phyloP scores from a whole-genome alignment of 2,329 filamentous ascomycete species.

The Rachicladosporium sp. region DNA sequence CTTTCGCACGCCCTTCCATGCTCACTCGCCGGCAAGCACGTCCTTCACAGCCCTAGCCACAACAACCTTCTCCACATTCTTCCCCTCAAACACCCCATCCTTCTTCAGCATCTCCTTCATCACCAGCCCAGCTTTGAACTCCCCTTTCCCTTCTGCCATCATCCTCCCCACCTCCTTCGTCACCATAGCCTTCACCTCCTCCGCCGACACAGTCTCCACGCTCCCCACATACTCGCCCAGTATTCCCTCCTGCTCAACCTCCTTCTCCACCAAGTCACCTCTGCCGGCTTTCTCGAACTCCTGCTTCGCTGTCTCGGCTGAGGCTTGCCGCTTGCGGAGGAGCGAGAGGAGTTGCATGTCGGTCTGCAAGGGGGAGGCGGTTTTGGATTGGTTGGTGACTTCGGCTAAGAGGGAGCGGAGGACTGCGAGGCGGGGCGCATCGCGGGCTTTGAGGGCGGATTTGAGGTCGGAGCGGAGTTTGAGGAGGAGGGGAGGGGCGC shows the following conservation, averaged over 20 bases:
- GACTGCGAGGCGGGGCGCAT: slow-evolving; percentile 50
- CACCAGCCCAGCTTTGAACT: slow-evolving; percentile 45
- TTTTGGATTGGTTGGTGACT: slow-evolving; percentile 66
- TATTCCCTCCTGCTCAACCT: slow-evolving; percentile 52
- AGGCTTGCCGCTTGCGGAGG: slow-evolving; percentile 51
- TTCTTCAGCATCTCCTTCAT: slow-evolving; percentile 48
- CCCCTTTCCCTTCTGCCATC: slow-evolving; percentile 31
- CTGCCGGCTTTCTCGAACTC: slow-evolving; percentile 55
- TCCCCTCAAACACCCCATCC: slow-evolving; percentile 46
- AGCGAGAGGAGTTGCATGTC: slow-evolving; percentile 58
- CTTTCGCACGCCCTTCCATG: too few relatives aligned
- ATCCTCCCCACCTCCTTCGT: slow-evolving; percentile 34
- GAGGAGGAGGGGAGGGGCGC: slow-evolving; percentile 30
- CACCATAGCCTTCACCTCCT: slow-evolving; percentile 46
- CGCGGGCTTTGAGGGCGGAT: slow-evolving; percentile 34
- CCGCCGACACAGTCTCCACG: slow-evolving; percentile 46
- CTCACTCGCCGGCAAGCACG: slow-evolving; percentile 8
- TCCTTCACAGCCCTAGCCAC: slow-evolving; percentile 49
- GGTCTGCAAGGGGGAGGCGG: slow-evolving; percentile 52
- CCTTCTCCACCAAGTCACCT: slow-evolving; percentile 58
- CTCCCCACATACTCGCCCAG: slow-evolving; percentile 52
- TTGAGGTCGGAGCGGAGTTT: slow-evolving; percentile 36
- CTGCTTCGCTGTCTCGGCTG: slow-evolving; percentile 44
- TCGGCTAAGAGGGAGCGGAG: slow-evolving; percentile 57
- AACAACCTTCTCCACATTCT: slow-evolving; percentile 50